Evolutionary conservation across 2,329 filamentous ascomycete genomes (phyloP).

Genomic region (Mycosphaerelloides madeirae): DNA sequence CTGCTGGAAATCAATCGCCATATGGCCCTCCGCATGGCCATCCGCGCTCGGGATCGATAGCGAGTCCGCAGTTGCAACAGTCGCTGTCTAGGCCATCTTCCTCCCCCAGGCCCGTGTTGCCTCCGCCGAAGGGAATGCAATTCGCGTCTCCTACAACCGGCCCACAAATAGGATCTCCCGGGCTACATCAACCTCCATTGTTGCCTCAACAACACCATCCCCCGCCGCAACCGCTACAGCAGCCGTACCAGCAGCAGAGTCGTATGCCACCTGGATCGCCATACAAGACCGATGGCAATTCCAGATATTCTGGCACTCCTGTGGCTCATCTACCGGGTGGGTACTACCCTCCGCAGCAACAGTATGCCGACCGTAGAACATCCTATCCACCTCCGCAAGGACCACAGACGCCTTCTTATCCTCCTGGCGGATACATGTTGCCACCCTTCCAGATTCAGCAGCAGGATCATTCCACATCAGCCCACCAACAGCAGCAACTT

Average conservation of each 20-base stretch:
- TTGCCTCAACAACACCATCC: constrained; percentile 10
- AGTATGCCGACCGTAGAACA: constrained; percentile 20
- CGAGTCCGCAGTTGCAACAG: constrained; percentile 32
- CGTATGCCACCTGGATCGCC: constrained; percentile 18
- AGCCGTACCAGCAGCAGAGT: constrained; percentile 24
- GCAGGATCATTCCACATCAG: constrained; percentile 36
- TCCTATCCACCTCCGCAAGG: constrained; percentile 27
- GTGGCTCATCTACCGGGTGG: constrained; percentile 26
- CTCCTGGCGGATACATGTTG: constrained; percentile 41
- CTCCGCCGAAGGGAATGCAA: constrained; percentile 35
- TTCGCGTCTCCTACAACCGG: constrained; percentile 25
- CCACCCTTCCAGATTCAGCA: constrained; percentile 46
- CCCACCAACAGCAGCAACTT: constrained; percentile 17
- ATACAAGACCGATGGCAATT: constrained; percentile 9
- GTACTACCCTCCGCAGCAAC: constrained; percentile 29
- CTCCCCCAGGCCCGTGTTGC: constrained; percentile 35
- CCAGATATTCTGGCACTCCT: constrained; percentile 19
- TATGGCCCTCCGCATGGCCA: constrained; percentile 32
- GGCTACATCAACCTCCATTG: constrained; percentile 15
- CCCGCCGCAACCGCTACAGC: constrained; percentile 31
- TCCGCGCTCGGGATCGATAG: constrained; percentile 20
- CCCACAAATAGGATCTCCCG: constrained; percentile 31
- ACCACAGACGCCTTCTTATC: constrained; percentile 26
- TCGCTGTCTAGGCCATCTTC: constrained; percentile 29
- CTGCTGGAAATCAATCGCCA: constrained; percentile 34